Base-by-base conservation (phyloP, 1,139 yeast genomes). In the Casaregolazyma suthepensis region DNA sequence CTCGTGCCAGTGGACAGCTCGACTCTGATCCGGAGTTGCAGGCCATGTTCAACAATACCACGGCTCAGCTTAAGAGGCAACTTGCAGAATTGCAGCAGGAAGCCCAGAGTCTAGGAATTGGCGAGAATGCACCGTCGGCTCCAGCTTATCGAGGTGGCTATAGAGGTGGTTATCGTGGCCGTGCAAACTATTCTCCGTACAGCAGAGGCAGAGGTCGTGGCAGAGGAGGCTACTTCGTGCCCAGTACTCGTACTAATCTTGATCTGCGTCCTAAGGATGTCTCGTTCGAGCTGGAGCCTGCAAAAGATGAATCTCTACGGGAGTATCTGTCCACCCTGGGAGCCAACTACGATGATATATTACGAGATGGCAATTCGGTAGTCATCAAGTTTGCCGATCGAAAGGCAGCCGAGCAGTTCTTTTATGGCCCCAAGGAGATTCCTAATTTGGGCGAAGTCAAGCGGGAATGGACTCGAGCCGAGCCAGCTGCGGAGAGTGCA, bases 211-310 rank as follows among this genome's bases (percentile, higher is more conserved):
- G 63, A 19, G 55, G 66, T 20, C 61, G 63, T 6, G 35, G 60
- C 3, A 31, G 54, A 17, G 53, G 50, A 37, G 62, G 59, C 2
- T 55, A 59, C 1, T 60, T 52, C 45, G 55, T 20, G 52, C 57
- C 37, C 42, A 54, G 6, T 52, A 57, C 12, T 56, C 69, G 23
- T 59, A 60, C 54, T 2, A 68, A 62, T 50, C 63, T 74, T 26
- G 78, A 74, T 58, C 60, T 72, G 42, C 68, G 78, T 13, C 75
- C 78, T 3, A 70, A 66, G 52, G 61, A 65, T 22, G 69, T 75
- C 4, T 53, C 61, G 6, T 69, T 74, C n/a, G 54, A 56, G 5
- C 68, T 69, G 1, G 60, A 71, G 1, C 52, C 68, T 1, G 69
- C 63, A 23, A 61, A 63, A 42, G 72, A 69, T 48, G 75, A 72